These are phyloP conservation scores for Alternaria sp. DNA, from an alignment of 2,329 filamentous ascomycete species.

Conservation along the genomic window DNA sequence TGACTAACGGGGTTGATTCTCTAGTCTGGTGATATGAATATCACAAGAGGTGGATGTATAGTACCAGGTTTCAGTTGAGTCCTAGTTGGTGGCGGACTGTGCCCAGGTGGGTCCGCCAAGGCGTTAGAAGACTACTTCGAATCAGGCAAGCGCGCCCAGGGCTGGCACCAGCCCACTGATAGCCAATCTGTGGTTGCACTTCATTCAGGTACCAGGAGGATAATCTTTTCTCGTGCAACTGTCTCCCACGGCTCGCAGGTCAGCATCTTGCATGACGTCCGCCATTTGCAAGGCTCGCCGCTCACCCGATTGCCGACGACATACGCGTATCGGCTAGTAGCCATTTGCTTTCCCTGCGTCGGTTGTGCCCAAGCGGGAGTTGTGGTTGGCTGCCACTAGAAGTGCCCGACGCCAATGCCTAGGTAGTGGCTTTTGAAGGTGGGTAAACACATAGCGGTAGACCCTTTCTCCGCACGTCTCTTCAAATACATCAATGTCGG, in stretches of 20 bases:
- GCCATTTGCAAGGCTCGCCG: background rate
- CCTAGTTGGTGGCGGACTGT: background rate
- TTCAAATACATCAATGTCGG: slow-evolving; percentile 12
- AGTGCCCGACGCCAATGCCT: background rate
- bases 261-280: background rate
- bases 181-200: background rate
- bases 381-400: background rate
- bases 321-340: background rate
- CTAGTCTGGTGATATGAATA: background rate
- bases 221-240: background rate
- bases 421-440: background rate
- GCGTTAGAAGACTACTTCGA: background rate
- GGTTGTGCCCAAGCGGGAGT: background rate
- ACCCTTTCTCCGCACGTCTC: slow-evolving; percentile 12
- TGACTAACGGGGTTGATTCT: background rate
- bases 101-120: background rate
- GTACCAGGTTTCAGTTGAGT: background rate
- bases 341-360: background rate
- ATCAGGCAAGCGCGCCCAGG: background rate
- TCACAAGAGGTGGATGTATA: background rate
- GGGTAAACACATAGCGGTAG: background rate
- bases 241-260: background rate
- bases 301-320: background rate
- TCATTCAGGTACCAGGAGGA: background rate
- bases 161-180: background rate